A percentile compares a stretch with the other conserved stretches of the same genome.
Conservation (phyloP, 2,329 filamentous ascomycete species). For the Fusarium buharicum region DNA sequence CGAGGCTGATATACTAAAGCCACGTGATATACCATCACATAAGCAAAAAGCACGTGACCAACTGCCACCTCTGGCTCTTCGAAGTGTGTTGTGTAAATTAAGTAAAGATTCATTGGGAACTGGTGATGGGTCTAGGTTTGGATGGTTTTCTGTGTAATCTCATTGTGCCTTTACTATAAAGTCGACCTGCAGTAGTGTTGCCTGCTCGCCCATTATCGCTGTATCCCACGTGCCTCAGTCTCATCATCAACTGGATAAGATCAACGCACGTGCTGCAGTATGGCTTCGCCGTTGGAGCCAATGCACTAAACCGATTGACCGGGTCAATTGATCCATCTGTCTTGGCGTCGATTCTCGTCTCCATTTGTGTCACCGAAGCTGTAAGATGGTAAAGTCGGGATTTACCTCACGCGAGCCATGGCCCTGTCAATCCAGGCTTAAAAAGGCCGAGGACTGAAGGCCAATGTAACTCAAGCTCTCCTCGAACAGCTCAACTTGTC, state of each 20-base stretch:
- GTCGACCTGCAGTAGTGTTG: conserved; percentile 14
- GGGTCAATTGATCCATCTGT: conserved; percentile 8
- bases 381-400: not conserved
- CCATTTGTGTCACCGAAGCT: conserved; percentile 39
- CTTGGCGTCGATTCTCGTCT: conserved; percentile 8
- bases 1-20: no score
- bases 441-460: conserved; percentile 11
- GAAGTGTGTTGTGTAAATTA: no score
- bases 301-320: conserved; percentile 1
- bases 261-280: conserved; percentile 37
- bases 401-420: conserved; percentile 25
- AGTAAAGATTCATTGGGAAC: no score
- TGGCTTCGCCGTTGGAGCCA: conserved; percentile 33
- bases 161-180: not conserved
- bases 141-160: no score
- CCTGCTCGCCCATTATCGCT: conserved; percentile 3
- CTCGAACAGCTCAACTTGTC: not conserved
- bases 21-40: no score
- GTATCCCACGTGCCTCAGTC: conserved; percentile 30
- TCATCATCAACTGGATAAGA: conserved; percentile 5
- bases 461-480: conserved; percentile 11
- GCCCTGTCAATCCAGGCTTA: conserved; percentile 28
- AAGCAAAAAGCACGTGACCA: no score
- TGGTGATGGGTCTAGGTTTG: no score
- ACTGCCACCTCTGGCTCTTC: no score